Base-by-base conservation (phyloP, 257 asterid genomes). In the Nicotiana noctiflora region DNA sequence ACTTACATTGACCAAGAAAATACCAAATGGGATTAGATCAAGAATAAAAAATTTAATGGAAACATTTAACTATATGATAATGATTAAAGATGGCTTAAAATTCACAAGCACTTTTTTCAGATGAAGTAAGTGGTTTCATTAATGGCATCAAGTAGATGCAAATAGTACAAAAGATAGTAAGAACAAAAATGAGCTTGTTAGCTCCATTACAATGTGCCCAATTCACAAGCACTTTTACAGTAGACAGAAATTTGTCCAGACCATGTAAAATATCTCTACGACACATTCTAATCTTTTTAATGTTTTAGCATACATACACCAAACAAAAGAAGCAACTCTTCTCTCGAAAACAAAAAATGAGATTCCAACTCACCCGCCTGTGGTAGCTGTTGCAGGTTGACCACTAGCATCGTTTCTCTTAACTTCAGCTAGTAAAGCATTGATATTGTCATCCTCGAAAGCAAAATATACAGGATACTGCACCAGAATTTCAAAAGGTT, bases 381-480 rank as follows among this genome's bases (percentile, higher is more conserved):
- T 93, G 40, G 98, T 91, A n/a, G 98, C 98, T 84, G 99, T 93
- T 21, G 98, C 99, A 57, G 91, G 93, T 85, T 92, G 98, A 85
- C 99, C 99, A 82, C 86, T 82, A 56, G 95, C 97, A 85, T 95
- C 99, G 76, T 86, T 93, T 89, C 87, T 92, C 92, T 88, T 93
- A 82, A 95, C 87, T 84, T 93, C 98, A 86, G 89, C 89, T 83
- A 95, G 93, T 84, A 90, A 92, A 82, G 93, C 83, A 80, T 88
- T 88, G 76, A 95, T 91, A 76, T 87, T 77, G 25, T 89, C 92
- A 81, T 89, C 91, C 90, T 95, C 99, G 82, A 93, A 95, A 60
- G 97, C 93, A 84, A 95, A 95, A 90, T 95, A 95, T 67, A 95
- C 98, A 29, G 99, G 98, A 89, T 91, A 93, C 99, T 95, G 96